A percentile compares a stretch with the other conserved stretches of the same genome.
These are phyloP conservation scores for Termitomyces heimii DNA, from an alignment of 768 basidiomycete genomes.

Conservation along the genomic window DNA sequence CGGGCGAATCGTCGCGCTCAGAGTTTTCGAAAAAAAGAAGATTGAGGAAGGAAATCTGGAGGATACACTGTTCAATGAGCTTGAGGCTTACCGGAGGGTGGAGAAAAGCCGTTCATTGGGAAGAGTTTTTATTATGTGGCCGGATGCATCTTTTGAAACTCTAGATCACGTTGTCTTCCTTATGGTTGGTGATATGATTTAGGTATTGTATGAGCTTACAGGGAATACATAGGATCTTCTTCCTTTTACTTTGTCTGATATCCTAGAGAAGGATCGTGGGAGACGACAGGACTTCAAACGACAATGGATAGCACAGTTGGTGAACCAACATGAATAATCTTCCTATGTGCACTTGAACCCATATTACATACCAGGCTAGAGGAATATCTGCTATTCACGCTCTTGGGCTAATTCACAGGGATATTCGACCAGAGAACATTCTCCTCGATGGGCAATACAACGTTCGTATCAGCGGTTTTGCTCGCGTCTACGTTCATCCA, in stretches of 20 bases:
- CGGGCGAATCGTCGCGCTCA: not conserved
- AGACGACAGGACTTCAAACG: not conserved
- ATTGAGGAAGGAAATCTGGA: not conserved
- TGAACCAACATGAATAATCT: not conserved
- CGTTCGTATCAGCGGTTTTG: not conserved
- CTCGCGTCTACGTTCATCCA: not conserved
- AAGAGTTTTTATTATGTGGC: not conserved
- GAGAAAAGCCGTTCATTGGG: not conserved
- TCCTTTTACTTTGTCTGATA: not conserved
- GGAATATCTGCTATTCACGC: not conserved
- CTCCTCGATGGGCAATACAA: not conserved
- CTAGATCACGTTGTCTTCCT: not conserved
- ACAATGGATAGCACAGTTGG: not conserved
- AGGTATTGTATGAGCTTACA: not conserved
- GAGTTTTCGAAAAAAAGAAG: not conserved
- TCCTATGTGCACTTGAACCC: not conserved
- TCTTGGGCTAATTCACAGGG: not conserved
- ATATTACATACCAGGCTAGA: not conserved
- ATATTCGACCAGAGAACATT: slow-evolving; percentile 3
- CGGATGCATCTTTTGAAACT: not conserved
- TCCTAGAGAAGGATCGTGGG: not conserved
- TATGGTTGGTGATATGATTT: not conserved
- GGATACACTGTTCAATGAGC: not conserved
- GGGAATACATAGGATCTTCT: not conserved
- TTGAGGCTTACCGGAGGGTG: not conserved